These are phyloP conservation scores for Dentipellis sp. DNA, from an alignment of 768 basidiomycete genomes.

Conservation along the genomic window DNA sequence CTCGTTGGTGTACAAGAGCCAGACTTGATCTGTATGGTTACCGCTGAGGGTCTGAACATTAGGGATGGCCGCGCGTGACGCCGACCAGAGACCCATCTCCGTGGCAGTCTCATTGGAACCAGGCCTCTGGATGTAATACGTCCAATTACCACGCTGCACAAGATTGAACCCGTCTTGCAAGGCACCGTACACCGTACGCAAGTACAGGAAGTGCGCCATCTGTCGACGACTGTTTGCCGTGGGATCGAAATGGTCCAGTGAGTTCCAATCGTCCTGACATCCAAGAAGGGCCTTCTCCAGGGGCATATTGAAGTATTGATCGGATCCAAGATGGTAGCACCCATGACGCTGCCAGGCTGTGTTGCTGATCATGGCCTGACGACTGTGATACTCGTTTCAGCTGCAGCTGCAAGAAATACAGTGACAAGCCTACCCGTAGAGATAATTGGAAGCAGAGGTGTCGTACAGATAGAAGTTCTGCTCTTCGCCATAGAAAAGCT, in stretches of 20 bases:
- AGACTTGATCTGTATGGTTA: slow-evolving; percentile 55
- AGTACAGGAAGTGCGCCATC: slow-evolving; percentile 61
- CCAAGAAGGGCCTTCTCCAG: slow-evolving; percentile 71
- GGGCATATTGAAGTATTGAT: slow-evolving; percentile 92
- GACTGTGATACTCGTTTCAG: slow-evolving; percentile 34
- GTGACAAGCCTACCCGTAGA: slow-evolving; percentile 56
- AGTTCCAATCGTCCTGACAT: slow-evolving; percentile 86
- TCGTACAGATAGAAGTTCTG: slow-evolving; percentile 85
- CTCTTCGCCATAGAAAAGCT: slow-evolving; percentile 89
- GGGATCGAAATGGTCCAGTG: slow-evolving; percentile 91
- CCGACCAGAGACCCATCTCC: slow-evolving; percentile 85
- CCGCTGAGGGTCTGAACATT: slow-evolving; percentile 56
- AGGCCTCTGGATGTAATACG: slow-evolving; percentile 63
- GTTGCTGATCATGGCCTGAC: slow-evolving; percentile 84
- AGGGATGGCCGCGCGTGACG: slow-evolving; percentile 54
- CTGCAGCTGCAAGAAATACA: neutral
- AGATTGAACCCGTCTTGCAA: slow-evolving; percentile 85
- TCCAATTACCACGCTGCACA: slow-evolving; percentile 83
- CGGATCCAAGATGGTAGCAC: slow-evolving; percentile 83
- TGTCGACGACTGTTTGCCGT: slow-evolving; percentile 70
- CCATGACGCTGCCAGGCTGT: slow-evolving; percentile 90
- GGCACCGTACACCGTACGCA: slow-evolving; percentile 59
- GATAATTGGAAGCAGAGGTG: slow-evolving; percentile 85
- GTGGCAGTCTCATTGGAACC: slow-evolving; percentile 78
- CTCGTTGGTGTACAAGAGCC: slow-evolving; percentile 83